phyloP scores from a whole-genome alignment of 306 rosid species.

The Macrotyloma uniflorum region DNA sequence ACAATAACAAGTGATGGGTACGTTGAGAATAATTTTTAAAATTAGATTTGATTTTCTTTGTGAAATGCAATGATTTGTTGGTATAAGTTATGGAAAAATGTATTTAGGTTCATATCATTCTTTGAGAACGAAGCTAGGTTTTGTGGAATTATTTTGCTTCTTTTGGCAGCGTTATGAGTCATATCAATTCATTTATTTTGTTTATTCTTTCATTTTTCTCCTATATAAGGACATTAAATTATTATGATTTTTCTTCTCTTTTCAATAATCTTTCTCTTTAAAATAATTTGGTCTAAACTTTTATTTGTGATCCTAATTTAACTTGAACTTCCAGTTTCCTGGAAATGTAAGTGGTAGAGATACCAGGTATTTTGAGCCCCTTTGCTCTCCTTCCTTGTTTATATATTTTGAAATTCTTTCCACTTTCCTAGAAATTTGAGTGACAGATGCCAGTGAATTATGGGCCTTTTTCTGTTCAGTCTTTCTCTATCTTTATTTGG shows the following conservation, averaged over 20 bases:
- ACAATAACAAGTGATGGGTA: neutral
- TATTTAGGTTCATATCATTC: conserved; percentile 1
- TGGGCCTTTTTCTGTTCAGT: conserved; percentile 14
- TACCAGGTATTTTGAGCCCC: conserved; percentile 7
- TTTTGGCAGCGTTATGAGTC: neutral
- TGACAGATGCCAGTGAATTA: conserved; percentile 11
- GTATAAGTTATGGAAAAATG: conserved; percentile 3
- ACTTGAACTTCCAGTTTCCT: conserved; percentile 19
- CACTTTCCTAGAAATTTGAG: neutral
- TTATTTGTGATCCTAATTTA: conserved; percentile 23
- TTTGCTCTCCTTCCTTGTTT: conserved; percentile 13
- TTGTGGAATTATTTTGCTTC: neutral
- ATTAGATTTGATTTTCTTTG: neutral
- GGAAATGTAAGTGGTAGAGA: neutral
- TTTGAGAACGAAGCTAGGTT: conserved; percentile 15
- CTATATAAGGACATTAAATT: conserved; percentile 11
- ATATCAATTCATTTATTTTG: neutral
- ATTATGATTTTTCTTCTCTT: neutral
- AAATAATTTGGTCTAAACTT: conserved; percentile 7
- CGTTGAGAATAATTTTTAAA: conserved; percentile 14
- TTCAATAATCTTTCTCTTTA: neutral
- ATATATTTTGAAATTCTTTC: conserved; percentile 1
- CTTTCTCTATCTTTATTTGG: neutral
- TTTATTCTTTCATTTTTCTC: conserved; percentile 8
- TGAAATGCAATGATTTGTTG: conserved; percentile 9